Conservation (phyloP, 1,139 yeast genomes). For the Candida sanyaensis region DNA sequence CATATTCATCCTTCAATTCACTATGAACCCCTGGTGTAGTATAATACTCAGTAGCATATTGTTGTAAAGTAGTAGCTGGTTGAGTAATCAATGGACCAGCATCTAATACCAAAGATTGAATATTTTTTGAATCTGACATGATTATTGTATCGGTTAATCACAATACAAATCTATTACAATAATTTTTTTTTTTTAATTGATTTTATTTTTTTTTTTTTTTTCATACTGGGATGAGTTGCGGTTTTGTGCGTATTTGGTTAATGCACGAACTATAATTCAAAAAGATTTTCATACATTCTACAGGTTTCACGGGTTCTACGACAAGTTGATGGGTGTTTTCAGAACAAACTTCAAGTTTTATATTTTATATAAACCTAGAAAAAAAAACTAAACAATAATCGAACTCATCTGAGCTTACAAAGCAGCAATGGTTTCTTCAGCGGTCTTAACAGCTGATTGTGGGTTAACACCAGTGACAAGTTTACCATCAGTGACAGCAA, state of each 20-base stretch:
- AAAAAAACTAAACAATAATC: background rate
- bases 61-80: constrained; percentile 72
- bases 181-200: too few relatives aligned
- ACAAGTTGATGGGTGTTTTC: too few relatives aligned
- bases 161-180: too few relatives aligned
- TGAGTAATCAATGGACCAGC: constrained; percentile 94
- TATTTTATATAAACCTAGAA: too few relatives aligned
- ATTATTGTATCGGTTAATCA: background rate
- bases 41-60: constrained; percentile 65
- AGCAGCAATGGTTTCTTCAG: constrained; percentile 21
- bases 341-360: too few relatives aligned
- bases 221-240: constrained; percentile 2
- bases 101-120: constrained; percentile 72
- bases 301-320: too few relatives aligned
- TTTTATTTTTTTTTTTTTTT: too few relatives aligned
- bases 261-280: background rate
- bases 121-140: constrained; percentile 20
- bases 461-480: constrained; percentile 67
- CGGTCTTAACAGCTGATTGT: constrained; percentile 56
- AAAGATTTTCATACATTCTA: too few relatives aligned
- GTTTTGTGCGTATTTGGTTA: background rate
- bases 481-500: constrained; percentile 52
- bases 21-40: constrained; percentile 91
- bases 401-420: background rate
- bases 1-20: constrained; percentile 85